These are phyloP conservation scores for Melastoma malabathricum DNA, from an alignment of 345 rosid species.

Conservation along the genomic window DNA sequence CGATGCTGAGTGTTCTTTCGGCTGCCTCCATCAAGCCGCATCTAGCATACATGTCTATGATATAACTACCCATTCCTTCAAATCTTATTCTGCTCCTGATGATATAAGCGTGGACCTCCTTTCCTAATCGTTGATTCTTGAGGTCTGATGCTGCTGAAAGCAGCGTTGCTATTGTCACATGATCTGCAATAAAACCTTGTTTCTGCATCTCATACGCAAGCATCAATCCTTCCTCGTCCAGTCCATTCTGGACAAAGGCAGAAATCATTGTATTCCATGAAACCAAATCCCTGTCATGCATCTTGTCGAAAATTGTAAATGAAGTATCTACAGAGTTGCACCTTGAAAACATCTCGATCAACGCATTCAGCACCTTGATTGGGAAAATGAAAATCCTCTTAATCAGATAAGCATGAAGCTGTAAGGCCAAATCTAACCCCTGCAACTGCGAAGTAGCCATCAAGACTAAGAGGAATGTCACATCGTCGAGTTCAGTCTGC, in stretches of 20 bases:
- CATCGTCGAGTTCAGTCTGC: slow-evolving; percentile 43
- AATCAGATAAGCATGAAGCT: slow-evolving; percentile 53
- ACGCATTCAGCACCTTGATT: slow-evolving; percentile 36
- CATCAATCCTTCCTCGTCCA: slow-evolving; percentile 79
- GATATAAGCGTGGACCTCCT: slow-evolving; percentile 71
- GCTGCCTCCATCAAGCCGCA: slow-evolving; percentile 51
- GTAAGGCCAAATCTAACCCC: slow-evolving; percentile 33
- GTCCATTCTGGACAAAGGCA: slow-evolving; percentile 67
- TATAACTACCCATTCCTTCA: slow-evolving; percentile 72
- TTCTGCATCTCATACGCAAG: slow-evolving; percentile 77
- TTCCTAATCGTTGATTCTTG: slow-evolving; percentile 50
- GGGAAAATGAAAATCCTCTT: slow-evolving; percentile 43
- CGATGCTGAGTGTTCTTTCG: slow-evolving; percentile 29
- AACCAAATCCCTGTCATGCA: slow-evolving; percentile 62
- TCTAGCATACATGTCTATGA: slow-evolving; percentile 81
- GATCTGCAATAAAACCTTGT: slow-evolving; percentile 50
- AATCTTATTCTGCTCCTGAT: slow-evolving; percentile 47
- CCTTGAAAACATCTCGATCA: slow-evolving; percentile 74
- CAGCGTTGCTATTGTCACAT: slow-evolving; percentile 58
- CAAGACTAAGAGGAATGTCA: slow-evolving; percentile 47
- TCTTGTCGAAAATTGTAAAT: slow-evolving; percentile 46
- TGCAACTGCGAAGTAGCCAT: slow-evolving; percentile 67
- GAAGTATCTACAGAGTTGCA: slow-evolving; percentile 50
- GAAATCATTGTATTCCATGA: slow-evolving; percentile 87
- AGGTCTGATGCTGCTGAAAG: slow-evolving; percentile 89